Percentiles rank a stretch among this genome's conserved stretches.
phyloP scores from a whole-genome alignment of 1,284 basidiomycete genomes.

The Ustilago shanxiensis region DNA sequence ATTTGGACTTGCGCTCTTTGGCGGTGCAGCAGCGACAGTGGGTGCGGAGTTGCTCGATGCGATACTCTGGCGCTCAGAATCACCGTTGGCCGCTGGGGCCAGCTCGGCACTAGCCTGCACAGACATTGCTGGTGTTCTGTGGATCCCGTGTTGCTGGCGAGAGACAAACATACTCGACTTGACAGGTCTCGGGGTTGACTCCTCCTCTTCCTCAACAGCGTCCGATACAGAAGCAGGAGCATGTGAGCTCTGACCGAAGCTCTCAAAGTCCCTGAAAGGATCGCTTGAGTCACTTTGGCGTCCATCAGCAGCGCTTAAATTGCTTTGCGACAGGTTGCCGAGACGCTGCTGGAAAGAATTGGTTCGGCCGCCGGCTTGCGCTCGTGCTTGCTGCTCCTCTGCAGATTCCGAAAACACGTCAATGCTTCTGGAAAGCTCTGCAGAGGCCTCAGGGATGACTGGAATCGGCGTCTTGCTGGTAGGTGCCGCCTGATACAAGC shows the following conservation, averaged over 20 bases:
- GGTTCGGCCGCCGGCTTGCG: slow-evolving; percentile 20
- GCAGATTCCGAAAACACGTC: slow-evolving; percentile 47
- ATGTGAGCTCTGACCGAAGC: slow-evolving; percentile 51
- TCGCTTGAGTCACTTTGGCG: slow-evolving; percentile 52
- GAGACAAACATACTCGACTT: slow-evolving; percentile 34
- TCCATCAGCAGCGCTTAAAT: slow-evolving; percentile 29
- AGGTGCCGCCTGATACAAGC: slow-evolving; percentile 9
- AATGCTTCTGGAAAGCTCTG: slow-evolving; percentile 34
- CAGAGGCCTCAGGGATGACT: slow-evolving; percentile 44
- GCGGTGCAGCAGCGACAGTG: background rate
- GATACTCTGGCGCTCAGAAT: background rate
- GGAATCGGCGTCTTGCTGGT: slow-evolving; percentile 38
- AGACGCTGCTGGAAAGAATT: slow-evolving; percentile 50
- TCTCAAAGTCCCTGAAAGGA: slow-evolving; percentile 56
- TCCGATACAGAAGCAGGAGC: slow-evolving; percentile 21
- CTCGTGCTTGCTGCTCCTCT: slow-evolving; percentile 40
- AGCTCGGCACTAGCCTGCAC: background rate
- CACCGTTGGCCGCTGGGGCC: background rate
- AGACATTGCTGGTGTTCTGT: background rate
- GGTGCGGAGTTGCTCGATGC: background rate
- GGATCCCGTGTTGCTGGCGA: slow-evolving; percentile 10
- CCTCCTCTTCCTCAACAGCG: slow-evolving; percentile 13
- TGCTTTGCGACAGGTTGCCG: slow-evolving; percentile 21
- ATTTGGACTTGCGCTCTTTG: slow-evolving; percentile 8
- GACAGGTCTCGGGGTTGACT: slow-evolving; percentile 34